Percentiles rank a stretch among this genome's conserved stretches.
phyloP scores from a whole-genome alignment of 345 rosid species.

The Noccaea caerulescens region DNA sequence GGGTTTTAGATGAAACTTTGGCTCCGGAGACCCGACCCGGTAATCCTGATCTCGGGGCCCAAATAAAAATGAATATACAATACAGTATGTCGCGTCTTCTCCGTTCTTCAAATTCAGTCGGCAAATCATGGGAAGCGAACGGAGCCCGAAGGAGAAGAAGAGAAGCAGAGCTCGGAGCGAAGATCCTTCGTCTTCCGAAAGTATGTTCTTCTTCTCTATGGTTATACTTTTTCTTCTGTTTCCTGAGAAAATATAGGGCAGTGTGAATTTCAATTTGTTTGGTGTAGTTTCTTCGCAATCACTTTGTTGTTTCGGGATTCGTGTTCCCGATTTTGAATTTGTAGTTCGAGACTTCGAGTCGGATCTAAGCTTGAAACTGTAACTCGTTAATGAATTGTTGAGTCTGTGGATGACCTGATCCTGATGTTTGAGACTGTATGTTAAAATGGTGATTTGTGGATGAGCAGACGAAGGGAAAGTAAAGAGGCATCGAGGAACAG shows the following conservation, averaged over 20 bases:
- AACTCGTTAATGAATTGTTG: neutral
- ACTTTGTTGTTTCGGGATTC: neutral
- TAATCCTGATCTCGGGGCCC: slow-evolving; percentile 8
- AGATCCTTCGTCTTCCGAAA: slow-evolving; percentile 47
- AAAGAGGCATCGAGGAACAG: slow-evolving; percentile 57
- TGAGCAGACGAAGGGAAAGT: slow-evolving; percentile 59
- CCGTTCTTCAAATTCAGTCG: neutral
- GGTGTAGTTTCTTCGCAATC: slow-evolving; percentile 1
- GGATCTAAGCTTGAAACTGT: neutral
- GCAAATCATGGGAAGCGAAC: slow-evolving; percentile 60
- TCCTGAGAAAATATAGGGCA: slow-evolving; percentile 22
- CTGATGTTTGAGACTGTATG: slow-evolving; percentile 2
- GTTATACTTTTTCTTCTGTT: neutral
- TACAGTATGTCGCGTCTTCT: neutral
- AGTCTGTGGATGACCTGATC: slow-evolving; percentile 10
- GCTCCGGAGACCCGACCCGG: slow-evolving; percentile 34
- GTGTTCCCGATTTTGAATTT: neutral
- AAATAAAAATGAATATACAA: neutral
- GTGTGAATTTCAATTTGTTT: slow-evolving; percentile 3
- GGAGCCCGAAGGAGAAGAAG: slow-evolving; percentile 61
- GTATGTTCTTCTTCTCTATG: slow-evolving; percentile 34
- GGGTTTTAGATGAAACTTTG: neutral
- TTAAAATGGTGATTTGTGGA: slow-evolving; percentile 8
- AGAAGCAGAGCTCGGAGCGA: slow-evolving; percentile 55
- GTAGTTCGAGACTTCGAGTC: neutral